Evolutionary conservation across 495 filamentous ascomycete species (phyloP).

Genomic region (Penicillium daleae): DNA sequence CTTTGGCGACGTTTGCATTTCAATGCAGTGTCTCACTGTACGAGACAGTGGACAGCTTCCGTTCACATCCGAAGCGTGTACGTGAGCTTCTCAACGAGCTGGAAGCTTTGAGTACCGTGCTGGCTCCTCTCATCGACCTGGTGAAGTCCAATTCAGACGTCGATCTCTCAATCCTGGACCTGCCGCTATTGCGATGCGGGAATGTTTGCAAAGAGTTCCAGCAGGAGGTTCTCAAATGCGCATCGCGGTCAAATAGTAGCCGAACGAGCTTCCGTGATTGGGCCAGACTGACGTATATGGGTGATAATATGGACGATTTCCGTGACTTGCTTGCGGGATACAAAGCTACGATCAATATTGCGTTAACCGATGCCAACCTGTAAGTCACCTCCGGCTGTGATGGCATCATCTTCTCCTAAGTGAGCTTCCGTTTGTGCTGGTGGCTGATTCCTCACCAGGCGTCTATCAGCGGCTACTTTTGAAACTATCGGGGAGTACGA

Average conservation of each 20-base stretch:
- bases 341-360: conserved; percentile 46
- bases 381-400: conserved; percentile 25
- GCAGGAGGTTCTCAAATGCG: conserved; percentile 27
- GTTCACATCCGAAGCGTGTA: conserved; percentile 38
- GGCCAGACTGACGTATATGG: conserved; percentile 36
- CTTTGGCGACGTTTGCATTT: conserved; percentile 44
- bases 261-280: conserved; percentile 35
- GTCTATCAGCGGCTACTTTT: conserved; percentile 31
- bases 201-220: conserved; percentile 34
- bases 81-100: conserved; percentile 48
- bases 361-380: conserved; percentile 43
- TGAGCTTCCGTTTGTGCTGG: not conserved
- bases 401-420: not conserved
- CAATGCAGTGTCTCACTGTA: conserved; percentile 44
- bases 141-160: conserved; percentile 20
- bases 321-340: conserved; percentile 39
- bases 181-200: conserved; percentile 33
- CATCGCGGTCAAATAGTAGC: conserved; percentile 18
- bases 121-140: conserved; percentile 37
- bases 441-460: conserved; percentile 15
- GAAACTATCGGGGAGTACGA: conserved; percentile 39
- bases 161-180: conserved; percentile 22
- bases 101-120: conserved; percentile 41
- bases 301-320: conserved; percentile 37
- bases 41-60: conserved; percentile 45